Evolutionary conservation across 2,329 filamentous ascomycete genomes (phyloP).

Genomic region (Pseudocercospora musae): DNA sequence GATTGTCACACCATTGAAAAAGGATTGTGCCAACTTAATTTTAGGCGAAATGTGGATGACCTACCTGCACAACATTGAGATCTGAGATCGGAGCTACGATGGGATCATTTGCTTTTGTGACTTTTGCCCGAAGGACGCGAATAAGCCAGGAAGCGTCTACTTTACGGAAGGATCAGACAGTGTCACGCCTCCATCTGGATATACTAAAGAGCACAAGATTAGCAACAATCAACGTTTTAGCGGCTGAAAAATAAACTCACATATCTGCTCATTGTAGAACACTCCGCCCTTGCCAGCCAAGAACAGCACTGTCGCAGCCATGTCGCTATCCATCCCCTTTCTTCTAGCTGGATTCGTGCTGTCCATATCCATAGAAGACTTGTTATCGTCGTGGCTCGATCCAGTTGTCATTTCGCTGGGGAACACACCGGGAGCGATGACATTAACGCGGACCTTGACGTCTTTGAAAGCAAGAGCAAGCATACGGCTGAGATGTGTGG

Average conservation of each 20-base stretch:
- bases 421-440: slow-evolving; percentile 45
- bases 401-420: slow-evolving; percentile 50
- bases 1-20: no score
- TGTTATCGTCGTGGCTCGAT: slow-evolving; percentile 46
- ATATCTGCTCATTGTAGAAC: slow-evolving; percentile 54
- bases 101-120: no score
- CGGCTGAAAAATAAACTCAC: no score
- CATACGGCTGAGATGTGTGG: slow-evolving; percentile 47
- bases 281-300: slow-evolving; percentile 50
- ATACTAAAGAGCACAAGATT: no score
- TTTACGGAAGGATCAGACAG: no score
- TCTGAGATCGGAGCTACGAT: no score
- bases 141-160: no score
- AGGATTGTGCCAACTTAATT: no score
- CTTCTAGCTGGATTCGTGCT: slow-evolving; percentile 46
- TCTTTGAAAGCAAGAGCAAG: slow-evolving; percentile 45
- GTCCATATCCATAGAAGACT: slow-evolving; percentile 42
- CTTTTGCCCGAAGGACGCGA: no score
- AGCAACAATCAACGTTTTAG: no score
- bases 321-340: slow-evolving; percentile 48
- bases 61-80: no score
- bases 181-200: no score
- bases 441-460: slow-evolving; percentile 44
- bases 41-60: slow-evolving; percentile 16
- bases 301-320: slow-evolving; percentile 52